Base-by-base conservation (phyloP, 805 yeast genomes). In the Ogataea nakhonphanomensis region DNA sequence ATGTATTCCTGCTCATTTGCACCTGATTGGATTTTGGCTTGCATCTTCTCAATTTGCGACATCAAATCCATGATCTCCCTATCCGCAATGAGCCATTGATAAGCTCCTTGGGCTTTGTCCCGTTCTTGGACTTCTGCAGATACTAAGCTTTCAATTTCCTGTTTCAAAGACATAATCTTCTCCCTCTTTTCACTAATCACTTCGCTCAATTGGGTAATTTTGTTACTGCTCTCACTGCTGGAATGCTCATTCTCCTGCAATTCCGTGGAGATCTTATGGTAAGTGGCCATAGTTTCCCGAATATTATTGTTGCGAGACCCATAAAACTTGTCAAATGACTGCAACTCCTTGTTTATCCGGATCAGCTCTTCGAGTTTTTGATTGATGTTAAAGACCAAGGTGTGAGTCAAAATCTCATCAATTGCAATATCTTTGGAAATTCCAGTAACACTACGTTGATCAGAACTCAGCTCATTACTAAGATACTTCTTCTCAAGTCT, bases 401-500 rank as follows among this genome's bases (percentile, higher is more conserved):
- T 77, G 54, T 84, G 95, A 1, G 90, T 83, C 35, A 81, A 62
- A 7, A 77, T 49, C 29, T 54, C 59, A 31, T 52, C 55, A 42
- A 48, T 48, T 4, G 50, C 43, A 17, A 54, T 42, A 32, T 55
- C 57, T 32, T 51, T 59, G 9, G 61, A 54, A 5, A 66, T 64
- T 1, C 72, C 72, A 2, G 66, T 60, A n/a, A 65, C 42, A 25
- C 47, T 47, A 25, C 58, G 54, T 30, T 56, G 55, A 20, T 63
- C 55, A 10, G 45, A 46, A 38, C 71, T 74, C 30, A 82, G 59
- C 1, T 93, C 90, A 52, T 84, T 84, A 20, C 82, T 71, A 6
- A 84, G 71, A 55, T 85, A 85, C 44, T 79, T 80, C 62, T 75
- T 78, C 48, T 76, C 75, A 37, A 82, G 64, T 48, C 93, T 67